Evolutionary conservation across 208 protist species (phyloP), one percentile per base, ranked within the genome.

Genomic region (Polymyxa betae): DNA sequence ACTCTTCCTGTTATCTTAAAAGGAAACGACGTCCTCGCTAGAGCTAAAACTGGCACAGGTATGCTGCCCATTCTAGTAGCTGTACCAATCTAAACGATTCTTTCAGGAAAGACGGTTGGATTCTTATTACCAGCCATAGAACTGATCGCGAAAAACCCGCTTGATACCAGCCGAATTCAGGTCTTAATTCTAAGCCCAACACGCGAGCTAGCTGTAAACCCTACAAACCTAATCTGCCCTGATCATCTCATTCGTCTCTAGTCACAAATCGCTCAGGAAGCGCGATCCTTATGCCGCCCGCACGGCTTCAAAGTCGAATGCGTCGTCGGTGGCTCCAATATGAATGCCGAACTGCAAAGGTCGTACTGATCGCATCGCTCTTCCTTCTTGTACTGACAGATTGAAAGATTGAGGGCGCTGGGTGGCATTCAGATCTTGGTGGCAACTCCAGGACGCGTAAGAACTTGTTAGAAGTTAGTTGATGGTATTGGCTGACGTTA

Each of bases 1-100:
- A 82, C 72, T 20, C n/a, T 82, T 5, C 72, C 72, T 5, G 16
- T 20, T 35, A 82, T 82, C 72, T 38, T 82, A n/a, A 82, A 35
- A 43, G 72, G 72, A 43, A 82, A 82, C 5, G 72, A 82, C 72
- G 72, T 82, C 12, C 72, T 82, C 12, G 72, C 72, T n/a, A 82
- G n/a, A 82, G 72, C 72, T 43, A 82, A 82, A 35, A 82, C 72
- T 82, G 72, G 72, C 10, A 82, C 72, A 43, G 72, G 72, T 45
- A 82, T 35, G n/a, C n/a, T n/a, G n/a, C n/a, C n/a, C n/a, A n/a
- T n/a, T 43, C 16, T 82, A 38, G 72, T 40, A 35, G 5, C 5
- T 43, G n/a, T 82, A 35, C 40, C n/a, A 35, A 20, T 43, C 72
- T 38, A 45, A 5, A 82, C 72, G 72, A 5, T 43, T 35, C n/a